A percentile compares a stretch with the other conserved stretches of the same genome.
Conservation (phyloP, 2,329 filamentous ascomycete species). For the Colletotrichum sp. region DNA sequence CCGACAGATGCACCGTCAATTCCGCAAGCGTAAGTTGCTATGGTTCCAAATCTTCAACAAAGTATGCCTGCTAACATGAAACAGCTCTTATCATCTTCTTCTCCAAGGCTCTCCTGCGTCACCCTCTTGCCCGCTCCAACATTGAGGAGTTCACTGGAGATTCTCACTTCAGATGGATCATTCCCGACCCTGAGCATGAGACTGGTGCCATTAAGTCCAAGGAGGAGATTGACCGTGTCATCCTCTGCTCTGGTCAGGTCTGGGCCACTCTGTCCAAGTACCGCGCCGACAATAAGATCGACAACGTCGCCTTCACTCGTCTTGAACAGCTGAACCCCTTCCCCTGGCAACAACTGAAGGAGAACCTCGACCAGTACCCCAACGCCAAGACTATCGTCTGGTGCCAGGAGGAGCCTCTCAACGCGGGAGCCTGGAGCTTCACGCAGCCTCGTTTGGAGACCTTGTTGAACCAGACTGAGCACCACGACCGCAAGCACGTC, state of each 20-base stretch:
- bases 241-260: slow-evolving; percentile 94
- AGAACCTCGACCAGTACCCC: slow-evolving; percentile 95
- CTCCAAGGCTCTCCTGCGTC: slow-evolving; percentile 94
- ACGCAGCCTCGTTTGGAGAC: slow-evolving; percentile 98
- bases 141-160: slow-evolving; percentile 92
- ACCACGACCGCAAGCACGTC: slow-evolving; percentile 94
- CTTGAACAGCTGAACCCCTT: slow-evolving; percentile 98
- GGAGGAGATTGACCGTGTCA: slow-evolving; percentile 90
- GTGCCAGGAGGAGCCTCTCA: slow-evolving; percentile 97
- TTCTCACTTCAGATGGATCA: slow-evolving; percentile 96
- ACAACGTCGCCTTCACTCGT: slow-evolving; percentile 91
- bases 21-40: slow-evolving; percentile 86
- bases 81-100: slow-evolving; percentile 95
- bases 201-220: slow-evolving; percentile 75
- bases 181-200: slow-evolving; percentile 86
- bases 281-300: slow-evolving; percentile 83
- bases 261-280: slow-evolving; percentile 91
- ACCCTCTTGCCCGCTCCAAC: slow-evolving; percentile 86
- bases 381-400: slow-evolving; percentile 98
- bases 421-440: slow-evolving; percentile 96
- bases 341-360: slow-evolving; percentile 95
- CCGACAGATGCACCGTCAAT: slow-evolving; percentile 98
- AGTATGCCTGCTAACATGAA: slow-evolving; percentile 25
- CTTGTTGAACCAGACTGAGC: slow-evolving; percentile 87
- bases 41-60: slow-evolving; percentile 24